Evolutionary conservation across 345 rosid genomes (phyloP).

Genomic region (Isatis tinctoria): DNA sequence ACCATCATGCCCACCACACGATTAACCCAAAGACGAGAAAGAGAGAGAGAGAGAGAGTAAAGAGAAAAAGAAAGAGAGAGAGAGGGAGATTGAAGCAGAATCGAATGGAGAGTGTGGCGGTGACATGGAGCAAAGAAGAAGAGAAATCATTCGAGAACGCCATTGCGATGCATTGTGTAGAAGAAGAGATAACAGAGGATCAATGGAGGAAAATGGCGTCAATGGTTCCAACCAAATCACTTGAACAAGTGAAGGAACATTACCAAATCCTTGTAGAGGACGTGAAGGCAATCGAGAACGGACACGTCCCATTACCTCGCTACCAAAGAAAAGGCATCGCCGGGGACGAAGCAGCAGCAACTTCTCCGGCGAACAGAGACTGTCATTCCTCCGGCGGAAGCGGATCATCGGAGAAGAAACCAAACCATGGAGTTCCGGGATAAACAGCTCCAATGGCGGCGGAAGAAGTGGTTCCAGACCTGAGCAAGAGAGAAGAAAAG

Average conservation of each 20-base stretch:
- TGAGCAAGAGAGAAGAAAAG: constrained; percentile 88
- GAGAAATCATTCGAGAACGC: constrained; percentile 78
- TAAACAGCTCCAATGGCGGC: constrained; percentile 46
- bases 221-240: constrained; percentile 56
- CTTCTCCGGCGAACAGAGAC: constrained; percentile 40
- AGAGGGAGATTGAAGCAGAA: not conserved
- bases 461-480: constrained; percentile 46
- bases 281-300: constrained; percentile 67
- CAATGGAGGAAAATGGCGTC: constrained; percentile 67
- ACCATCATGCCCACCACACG: constrained; percentile 35
- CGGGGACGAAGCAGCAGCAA: constrained; percentile 18
- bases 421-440: constrained; percentile 37
- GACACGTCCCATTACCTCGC: constrained; percentile 57
- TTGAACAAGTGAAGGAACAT: constrained; percentile 60
- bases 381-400: constrained; percentile 35
- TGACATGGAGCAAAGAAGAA: constrained; percentile 75
- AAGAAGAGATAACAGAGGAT: constrained; percentile 44
- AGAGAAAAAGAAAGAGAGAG: not conserved
- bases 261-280: constrained; percentile 60
- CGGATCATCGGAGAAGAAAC: constrained; percentile 32
- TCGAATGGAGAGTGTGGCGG: constrained; percentile 46
- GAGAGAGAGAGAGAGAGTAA: not conserved
- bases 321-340: constrained; percentile 37
- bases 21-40: constrained; percentile 20
- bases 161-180: constrained; percentile 64